A percentile compares a stretch with the other conserved stretches of the same genome.
Evolutionary conservation across 1,284 basidiomycete species (phyloP).

Genomic region (Chondrostereum purpureum): DNA sequence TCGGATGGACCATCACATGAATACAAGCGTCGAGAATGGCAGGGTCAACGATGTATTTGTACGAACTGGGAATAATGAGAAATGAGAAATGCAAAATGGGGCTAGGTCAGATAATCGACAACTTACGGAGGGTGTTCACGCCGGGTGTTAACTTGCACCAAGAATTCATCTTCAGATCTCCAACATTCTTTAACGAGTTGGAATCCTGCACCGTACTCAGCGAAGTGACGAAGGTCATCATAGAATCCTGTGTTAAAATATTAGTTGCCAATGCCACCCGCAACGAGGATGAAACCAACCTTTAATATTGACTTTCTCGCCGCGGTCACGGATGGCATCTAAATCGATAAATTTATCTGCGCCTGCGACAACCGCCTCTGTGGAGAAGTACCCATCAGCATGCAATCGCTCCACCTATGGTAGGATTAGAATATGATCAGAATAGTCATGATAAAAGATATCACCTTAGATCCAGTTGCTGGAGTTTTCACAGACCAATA

Average conservation of each 20-base stretch:
- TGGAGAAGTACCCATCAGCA: conserved; percentile 26
- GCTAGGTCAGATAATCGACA: conserved; percentile 9
- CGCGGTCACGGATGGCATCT: conserved; percentile 13
- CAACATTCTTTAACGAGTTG: conserved; percentile 12
- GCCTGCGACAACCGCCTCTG: conserved; percentile 12
- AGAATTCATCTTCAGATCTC: conserved; percentile 12
- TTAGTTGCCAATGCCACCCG: background rate
- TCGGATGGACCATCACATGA: conserved; percentile 23
- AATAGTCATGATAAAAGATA: background rate
- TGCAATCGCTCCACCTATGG: conserved; percentile 19
- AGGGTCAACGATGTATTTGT: conserved; percentile 30
- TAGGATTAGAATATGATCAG: conserved; percentile 3
- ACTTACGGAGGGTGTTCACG: background rate
- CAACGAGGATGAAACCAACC: background rate
- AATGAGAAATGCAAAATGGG: conserved; percentile 11
- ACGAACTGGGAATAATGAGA: conserved; percentile 13
- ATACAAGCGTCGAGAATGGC: conserved; percentile 31
- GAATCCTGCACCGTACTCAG: conserved; percentile 18
- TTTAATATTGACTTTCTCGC: conserved; percentile 10
- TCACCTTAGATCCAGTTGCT: background rate
- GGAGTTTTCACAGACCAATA: conserved; percentile 22
- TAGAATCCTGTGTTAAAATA: conserved; percentile 13
- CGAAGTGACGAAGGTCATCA: conserved; percentile 14
- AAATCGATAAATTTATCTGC: conserved; percentile 16
- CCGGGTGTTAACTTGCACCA: conserved; percentile 12